These are phyloP conservation scores for Thraustotheca clavata DNA, from an alignment of 352 stramenopile genomes.

Conservation along the genomic window DNA sequence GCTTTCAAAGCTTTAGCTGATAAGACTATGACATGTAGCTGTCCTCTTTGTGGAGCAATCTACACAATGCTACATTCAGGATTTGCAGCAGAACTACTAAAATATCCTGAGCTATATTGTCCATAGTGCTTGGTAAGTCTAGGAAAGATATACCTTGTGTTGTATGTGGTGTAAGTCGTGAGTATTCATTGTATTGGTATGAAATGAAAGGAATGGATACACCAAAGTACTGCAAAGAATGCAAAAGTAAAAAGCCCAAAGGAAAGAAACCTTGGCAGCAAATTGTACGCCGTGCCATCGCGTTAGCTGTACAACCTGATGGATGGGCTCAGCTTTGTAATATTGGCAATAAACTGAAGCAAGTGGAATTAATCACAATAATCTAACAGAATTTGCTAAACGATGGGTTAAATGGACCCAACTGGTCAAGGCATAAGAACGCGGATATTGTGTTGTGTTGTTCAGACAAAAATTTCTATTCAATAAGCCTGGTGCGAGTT, in stretches of 20 bases:
- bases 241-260: too few relatives aligned
- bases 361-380: too few relatives aligned
- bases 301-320: not conserved
- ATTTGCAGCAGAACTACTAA: slow-evolving; percentile 23
- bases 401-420: too few relatives aligned
- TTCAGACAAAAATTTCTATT: too few relatives aligned
- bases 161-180: not conserved
- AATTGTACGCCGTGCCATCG: too few relatives aligned
- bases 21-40: slow-evolving; percentile 31
- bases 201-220: slow-evolving; percentile 30
- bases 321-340: not conserved
- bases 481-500: too few relatives aligned
- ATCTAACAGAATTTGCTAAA: too few relatives aligned
- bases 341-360: too few relatives aligned
- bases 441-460: too few relatives aligned
- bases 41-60: slow-evolving; percentile 29
- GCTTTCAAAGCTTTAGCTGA: slow-evolving; percentile 13
- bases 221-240: slow-evolving; percentile 26
- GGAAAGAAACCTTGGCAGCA: too few relatives aligned
- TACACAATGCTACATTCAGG: slow-evolving; percentile 19
- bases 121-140: slow-evolving; percentile 7
- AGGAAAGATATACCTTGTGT: not conserved
- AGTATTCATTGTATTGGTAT: slow-evolving; percentile 25
- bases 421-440: too few relatives aligned
- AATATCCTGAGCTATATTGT: slow-evolving; percentile 27